These are phyloP conservation scores for Noccaea bulbosa DNA, from an alignment of 345 rosid genomes.

Conservation along the genomic window DNA sequence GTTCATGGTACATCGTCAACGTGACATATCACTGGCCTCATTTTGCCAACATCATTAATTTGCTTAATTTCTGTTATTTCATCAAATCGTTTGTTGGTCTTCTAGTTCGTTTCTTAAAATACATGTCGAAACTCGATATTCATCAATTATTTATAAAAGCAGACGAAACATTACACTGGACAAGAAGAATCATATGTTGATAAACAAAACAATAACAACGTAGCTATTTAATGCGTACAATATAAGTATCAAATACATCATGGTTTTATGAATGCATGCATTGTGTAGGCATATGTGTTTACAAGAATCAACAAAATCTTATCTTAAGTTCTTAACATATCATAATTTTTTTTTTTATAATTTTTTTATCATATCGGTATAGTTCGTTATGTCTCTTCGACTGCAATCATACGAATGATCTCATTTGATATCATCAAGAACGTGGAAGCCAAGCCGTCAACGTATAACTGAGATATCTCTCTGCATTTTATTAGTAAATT, in stretches of 20 bases:
- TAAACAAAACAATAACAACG: neutral
- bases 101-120: neutral
- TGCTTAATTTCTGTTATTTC: neutral
- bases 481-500: neutral
- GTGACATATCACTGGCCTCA: slow-evolving; percentile 18
- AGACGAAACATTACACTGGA: neutral
- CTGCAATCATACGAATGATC: slow-evolving; percentile 33
- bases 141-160: too few species aligned
- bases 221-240: slow-evolving; percentile 10
- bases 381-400: slow-evolving; percentile 39
- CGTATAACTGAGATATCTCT: slow-evolving; percentile 33
- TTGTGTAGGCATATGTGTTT: slow-evolving; percentile 32
- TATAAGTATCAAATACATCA: neutral
- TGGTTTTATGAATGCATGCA: slow-evolving; percentile 17
- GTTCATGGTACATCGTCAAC: slow-evolving; percentile 17
- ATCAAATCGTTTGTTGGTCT: neutral
- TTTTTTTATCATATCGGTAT: slow-evolving; percentile 20
- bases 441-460: slow-evolving; percentile 43
- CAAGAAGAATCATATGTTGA: neutral
- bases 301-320: slow-evolving; percentile 39
- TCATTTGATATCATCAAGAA: slow-evolving; percentile 35
- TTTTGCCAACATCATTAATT: slow-evolving; percentile 4
- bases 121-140: neutral
- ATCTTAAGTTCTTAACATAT: slow-evolving; percentile 8
- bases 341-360: neutral